These are phyloP conservation scores for Kodamaea kaohsiungensis DNA, from an alignment of 805 yeast genomes.

Conservation along the genomic window DNA sequence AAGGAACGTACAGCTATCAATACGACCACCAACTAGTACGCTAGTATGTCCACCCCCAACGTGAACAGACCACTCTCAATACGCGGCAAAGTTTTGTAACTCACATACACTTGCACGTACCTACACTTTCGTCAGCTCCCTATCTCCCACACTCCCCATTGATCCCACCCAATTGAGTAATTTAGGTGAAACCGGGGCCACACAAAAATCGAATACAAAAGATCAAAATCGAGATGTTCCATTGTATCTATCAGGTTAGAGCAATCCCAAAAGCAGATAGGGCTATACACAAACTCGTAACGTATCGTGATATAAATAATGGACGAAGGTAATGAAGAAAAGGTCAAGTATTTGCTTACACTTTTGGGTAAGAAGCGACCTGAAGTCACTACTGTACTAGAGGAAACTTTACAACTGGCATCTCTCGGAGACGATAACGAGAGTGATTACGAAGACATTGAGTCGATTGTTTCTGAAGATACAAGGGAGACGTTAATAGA, in stretches of 20 bases:
- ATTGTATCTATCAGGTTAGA: not conserved
- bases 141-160: slow-evolving; percentile 4
- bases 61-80: not conserved
- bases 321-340: slow-evolving; percentile 6
- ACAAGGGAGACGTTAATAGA: not conserved
- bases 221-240: slow-evolving; percentile 1
- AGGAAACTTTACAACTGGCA: slow-evolving; percentile 1
- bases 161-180: not conserved
- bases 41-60: too few species aligned
- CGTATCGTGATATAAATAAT: slow-evolving; percentile 12
- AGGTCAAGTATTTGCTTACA: slow-evolving; percentile 7
- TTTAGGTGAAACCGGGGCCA: not conserved
- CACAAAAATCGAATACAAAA: not conserved
- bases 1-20: too few species aligned
- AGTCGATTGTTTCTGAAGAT: not conserved
- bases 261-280: slow-evolving; percentile 1
- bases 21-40: too few species aligned
- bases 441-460: slow-evolving; percentile 23
- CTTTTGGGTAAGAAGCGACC: slow-evolving; percentile 4
- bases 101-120: not conserved
- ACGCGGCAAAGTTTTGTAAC: not conserved
- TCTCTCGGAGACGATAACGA: slow-evolving; percentile 10
- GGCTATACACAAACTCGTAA: not conserved
- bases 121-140: not conserved
- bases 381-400: not conserved